A percentile compares a stretch with the other conserved stretches of the same genome.
Conservation (phyloP, 2,329 filamentous ascomycete genomes). For the Cryphonectria carpinicola region DNA sequence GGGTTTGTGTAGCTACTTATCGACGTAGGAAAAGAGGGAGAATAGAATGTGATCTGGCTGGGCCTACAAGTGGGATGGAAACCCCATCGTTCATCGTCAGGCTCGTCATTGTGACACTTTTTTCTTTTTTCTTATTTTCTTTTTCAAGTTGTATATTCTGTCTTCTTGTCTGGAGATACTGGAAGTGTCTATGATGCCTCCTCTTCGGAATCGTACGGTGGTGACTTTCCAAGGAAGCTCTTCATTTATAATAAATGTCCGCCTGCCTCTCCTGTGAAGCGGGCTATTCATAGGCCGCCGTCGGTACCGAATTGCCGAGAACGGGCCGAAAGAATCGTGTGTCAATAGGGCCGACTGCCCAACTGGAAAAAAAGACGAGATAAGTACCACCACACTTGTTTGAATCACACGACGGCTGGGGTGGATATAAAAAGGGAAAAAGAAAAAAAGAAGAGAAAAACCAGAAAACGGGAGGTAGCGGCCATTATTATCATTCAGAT, state of each 20-base stretch:
- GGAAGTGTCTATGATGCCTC: no score
- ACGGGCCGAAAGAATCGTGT: neutral
- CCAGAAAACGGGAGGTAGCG: neutral
- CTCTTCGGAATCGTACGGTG: neutral
- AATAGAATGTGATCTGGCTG: neutral
- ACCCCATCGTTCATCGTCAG: conserved; percentile 12
- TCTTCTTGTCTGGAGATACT: neutral
- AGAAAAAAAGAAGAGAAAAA: neutral
- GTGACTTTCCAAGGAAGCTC: neutral
- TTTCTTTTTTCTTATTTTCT: no score
- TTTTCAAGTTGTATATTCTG: no score
- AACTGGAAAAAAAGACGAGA: neutral
- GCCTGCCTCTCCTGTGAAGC: neutral
- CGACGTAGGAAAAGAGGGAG: neutral
- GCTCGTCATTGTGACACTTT: conserved; percentile 1
- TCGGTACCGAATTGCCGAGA: conserved; percentile 6
- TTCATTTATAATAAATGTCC: neutral
- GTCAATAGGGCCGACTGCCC: no score
- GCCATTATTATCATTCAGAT: neutral
- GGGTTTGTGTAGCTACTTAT: no score
- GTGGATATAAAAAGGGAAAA: neutral
- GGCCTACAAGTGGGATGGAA: conserved; percentile 12
- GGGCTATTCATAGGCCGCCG: neutral
- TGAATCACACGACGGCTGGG: neutral
- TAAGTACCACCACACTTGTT: neutral